phyloP scores from a whole-genome alignment of 2,329 filamentous ascomycete species.

The Lasiodiplodia sp. region DNA sequence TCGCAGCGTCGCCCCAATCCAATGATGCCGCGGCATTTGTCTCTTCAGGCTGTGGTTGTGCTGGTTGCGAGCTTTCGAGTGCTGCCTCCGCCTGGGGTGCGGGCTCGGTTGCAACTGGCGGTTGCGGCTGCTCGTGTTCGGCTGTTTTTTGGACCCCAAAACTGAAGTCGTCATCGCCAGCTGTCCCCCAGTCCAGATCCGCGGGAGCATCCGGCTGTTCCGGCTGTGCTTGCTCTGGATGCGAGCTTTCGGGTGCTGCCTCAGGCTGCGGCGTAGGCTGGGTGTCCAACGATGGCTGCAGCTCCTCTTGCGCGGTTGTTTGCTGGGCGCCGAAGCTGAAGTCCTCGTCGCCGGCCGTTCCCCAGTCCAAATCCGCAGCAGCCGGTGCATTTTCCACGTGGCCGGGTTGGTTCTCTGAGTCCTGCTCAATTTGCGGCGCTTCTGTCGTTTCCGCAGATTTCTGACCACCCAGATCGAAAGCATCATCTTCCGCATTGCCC shows the following conservation, averaged over 20 bases:
- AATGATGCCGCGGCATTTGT: conserved; percentile 18
- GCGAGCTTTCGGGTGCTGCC: neutral
- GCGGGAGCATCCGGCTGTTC: neutral
- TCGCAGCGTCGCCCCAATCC: conserved; percentile 46
- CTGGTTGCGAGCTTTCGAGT: neutral
- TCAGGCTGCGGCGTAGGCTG: neutral
- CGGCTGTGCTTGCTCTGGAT: neutral
- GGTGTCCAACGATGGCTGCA: neutral
- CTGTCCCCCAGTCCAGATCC: conserved; percentile 32
- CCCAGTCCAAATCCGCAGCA: conserved; percentile 31
- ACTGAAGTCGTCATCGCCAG: conserved; percentile 30
- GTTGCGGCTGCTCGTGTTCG: neutral
- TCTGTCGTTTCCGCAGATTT: neutral
- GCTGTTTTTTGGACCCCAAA: neutral
- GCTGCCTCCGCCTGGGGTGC: neutral
- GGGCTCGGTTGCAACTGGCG: neutral
- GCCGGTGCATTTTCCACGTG: conserved; percentile 34
- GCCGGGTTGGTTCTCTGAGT: neutral
- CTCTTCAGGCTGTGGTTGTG: neutral
- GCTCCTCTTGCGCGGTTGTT: neutral
- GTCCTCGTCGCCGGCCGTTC: conserved; percentile 30
- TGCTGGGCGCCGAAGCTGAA: conserved; percentile 12
- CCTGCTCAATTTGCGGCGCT: neutral
- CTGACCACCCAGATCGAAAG: conserved; percentile 34
- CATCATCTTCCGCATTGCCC: conserved; percentile 44